Evolutionary conservation across 768 basidiomycete genomes (phyloP).

Genomic region (Suillus weaverae): DNA sequence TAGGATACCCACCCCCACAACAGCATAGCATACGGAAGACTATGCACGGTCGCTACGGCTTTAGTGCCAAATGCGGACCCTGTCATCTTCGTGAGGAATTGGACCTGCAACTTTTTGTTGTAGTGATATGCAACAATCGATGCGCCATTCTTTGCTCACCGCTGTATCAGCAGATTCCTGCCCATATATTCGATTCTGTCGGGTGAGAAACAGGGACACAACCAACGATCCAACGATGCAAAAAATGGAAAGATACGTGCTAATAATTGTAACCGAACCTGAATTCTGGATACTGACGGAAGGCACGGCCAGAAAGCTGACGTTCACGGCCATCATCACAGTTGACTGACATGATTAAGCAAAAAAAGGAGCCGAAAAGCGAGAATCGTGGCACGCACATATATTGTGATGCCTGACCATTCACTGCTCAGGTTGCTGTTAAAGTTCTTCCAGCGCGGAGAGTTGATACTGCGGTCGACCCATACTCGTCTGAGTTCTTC

Average conservation of each 20-base stretch:
- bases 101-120: not conserved
- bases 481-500: constrained; percentile 11
- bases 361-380: not conserved
- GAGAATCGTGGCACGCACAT: constrained; percentile 34
- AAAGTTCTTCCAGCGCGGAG: constrained; percentile 12
- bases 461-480: constrained; percentile 11
- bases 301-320: constrained; percentile 39
- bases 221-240: constrained; percentile 36
- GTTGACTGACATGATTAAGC: constrained; percentile 1
- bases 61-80: constrained; percentile 36
- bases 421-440: constrained; percentile 6
- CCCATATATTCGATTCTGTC: constrained; percentile 34
- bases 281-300: constrained; percentile 28
- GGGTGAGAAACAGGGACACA: constrained; percentile 35
- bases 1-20: constrained; percentile 49
- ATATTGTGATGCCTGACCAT: constrained; percentile 42
- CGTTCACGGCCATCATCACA: constrained; percentile 8
- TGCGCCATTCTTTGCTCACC: constrained; percentile 22
- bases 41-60: constrained; percentile 46
- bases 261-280: constrained; percentile 11
- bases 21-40: constrained; percentile 49
- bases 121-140: not conserved
- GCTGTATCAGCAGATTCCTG: constrained; percentile 25
- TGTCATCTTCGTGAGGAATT: constrained; percentile 1
- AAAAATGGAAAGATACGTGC: constrained; percentile 37